Percentiles rank a stretch among this genome's conserved stretches.
These are phyloP conservation scores for Ampelocalamus luodianensis DNA, from an alignment of 176 grass and related monocot species.

Conservation along the genomic window DNA sequence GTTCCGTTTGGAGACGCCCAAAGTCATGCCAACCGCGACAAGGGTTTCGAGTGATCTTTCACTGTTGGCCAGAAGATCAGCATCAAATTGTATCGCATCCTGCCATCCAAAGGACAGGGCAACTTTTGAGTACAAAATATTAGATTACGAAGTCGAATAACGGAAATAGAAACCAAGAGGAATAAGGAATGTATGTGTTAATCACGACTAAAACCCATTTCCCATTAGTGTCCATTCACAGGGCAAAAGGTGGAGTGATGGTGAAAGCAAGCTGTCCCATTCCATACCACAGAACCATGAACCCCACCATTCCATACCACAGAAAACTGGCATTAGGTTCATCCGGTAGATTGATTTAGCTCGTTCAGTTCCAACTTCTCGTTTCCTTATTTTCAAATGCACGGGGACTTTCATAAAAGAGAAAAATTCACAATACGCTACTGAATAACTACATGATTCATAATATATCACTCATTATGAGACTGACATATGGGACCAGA, in stretches of 20 bases:
- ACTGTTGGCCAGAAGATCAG: conserved; percentile 77
- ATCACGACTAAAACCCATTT: neutral
- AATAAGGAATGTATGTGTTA: neutral
- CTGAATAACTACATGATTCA: too few species aligned
- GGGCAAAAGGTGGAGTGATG: neutral
- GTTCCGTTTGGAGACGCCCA: conserved; percentile 66
- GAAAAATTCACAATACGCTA: too few species aligned
- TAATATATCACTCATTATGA: too few species aligned
- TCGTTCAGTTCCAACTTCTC: neutral
- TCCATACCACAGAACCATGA: neutral
- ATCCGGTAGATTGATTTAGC: neutral
- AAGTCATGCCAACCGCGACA: conserved; percentile 69
- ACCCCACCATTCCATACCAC: neutral
- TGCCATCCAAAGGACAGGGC: conserved; percentile 2
- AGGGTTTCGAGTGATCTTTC: conserved; percentile 90
- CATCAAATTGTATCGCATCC: conserved; percentile 81
- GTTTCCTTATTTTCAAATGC: neutral
- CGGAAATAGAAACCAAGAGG: neutral
- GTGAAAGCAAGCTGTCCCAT: neutral
- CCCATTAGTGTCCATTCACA: neutral
- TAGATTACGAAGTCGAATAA: too few species aligned
- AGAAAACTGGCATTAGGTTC: neutral
- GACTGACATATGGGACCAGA: too few species aligned
- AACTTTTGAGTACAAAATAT: neutral
- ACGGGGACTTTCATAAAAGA: too few species aligned